Percentiles rank a stretch among this genome's conserved stretches.
These are phyloP conservation scores for Thecaphora thlaspeos DNA, from an alignment of 1,284 basidiomycete genomes.

Conservation along the genomic window DNA sequence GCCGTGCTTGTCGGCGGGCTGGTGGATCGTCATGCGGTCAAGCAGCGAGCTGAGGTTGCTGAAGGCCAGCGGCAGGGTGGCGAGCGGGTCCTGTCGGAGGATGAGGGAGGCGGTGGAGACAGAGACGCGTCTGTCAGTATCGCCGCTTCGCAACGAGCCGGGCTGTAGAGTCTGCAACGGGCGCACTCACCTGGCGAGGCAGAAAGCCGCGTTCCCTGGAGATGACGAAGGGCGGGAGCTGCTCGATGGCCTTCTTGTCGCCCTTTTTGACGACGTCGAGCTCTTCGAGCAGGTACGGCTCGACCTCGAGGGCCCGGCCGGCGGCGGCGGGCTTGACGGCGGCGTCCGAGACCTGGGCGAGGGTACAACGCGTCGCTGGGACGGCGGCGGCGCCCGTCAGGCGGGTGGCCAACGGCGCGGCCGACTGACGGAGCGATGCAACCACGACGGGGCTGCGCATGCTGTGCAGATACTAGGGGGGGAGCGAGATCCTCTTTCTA, in stretches of 20 bases:
- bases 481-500: too few relatives aligned
- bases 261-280: slow-evolving; percentile 10
- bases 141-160: neutral
- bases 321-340: slow-evolving; percentile 3
- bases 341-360: slow-evolving; percentile 31
- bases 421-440: slow-evolving; percentile 22
- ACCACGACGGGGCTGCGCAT: neutral
- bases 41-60: slow-evolving; percentile 39
- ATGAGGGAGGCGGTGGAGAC: neutral
- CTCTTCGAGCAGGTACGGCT: slow-evolving; percentile 46
- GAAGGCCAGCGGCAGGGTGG: slow-evolving; percentile 35
- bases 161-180: too few relatives aligned
- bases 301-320: slow-evolving; percentile 10
- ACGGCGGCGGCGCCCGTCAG: neutral
- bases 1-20: slow-evolving; percentile 34
- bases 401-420: slow-evolving; percentile 14
- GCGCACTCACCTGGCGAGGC: slow-evolving; percentile 11
- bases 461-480: too few relatives aligned
- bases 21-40: slow-evolving; percentile 51
- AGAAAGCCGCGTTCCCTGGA: slow-evolving; percentile 42
- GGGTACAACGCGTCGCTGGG: slow-evolving; percentile 6
- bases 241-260: slow-evolving; percentile 28
- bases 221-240: slow-evolving; percentile 41
- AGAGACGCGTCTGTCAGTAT: neutral
- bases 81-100: slow-evolving; percentile 33